Conservation (phyloP, 495 filamentous ascomycete genomes). For the Podospora anserina region DNA sequence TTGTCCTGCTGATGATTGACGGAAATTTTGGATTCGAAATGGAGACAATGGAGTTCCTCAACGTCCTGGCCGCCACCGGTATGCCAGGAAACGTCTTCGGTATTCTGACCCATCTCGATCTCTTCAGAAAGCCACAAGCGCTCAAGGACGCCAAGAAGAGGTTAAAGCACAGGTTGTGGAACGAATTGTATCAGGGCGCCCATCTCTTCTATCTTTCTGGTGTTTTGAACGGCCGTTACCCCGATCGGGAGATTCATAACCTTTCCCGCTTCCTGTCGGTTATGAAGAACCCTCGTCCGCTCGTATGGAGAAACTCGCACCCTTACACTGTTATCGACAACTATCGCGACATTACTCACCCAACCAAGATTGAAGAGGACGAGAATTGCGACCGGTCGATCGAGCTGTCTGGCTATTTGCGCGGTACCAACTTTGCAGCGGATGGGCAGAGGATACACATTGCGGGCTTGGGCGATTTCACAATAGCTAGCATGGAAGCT, state of each 20-base stretch:
- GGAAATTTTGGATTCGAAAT: conserved; percentile 99
- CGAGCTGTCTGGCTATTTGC: conserved; percentile 87
- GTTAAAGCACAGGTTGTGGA: conserved; percentile 94
- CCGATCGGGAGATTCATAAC: conserved; percentile 94
- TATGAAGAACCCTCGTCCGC: conserved; percentile 96
- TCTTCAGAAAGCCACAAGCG: conserved; percentile 88
- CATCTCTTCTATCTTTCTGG: conserved; percentile 96
- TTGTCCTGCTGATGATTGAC: conserved; percentile 95
- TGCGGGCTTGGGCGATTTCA: conserved; percentile 90
- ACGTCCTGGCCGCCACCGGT: conserved; percentile 80
- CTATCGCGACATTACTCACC: conserved; percentile 90
- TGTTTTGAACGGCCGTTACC: conserved; percentile 93
- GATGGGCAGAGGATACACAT: conserved; percentile 86
- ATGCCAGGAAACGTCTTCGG: conserved; percentile 99
- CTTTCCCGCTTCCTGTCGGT: conserved; percentile 89
- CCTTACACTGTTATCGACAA: conserved; percentile 91
- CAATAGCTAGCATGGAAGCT: conserved; percentile 76
- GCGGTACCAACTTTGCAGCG: conserved; percentile 92
- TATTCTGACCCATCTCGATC: conserved; percentile 90
- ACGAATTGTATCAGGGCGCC: conserved; percentile 90
- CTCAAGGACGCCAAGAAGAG: conserved; percentile 90
- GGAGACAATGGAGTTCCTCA: conserved; percentile 99
- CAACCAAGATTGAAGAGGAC: conserved; percentile 81
- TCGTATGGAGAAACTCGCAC: conserved; percentile 96
- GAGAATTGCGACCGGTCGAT: conserved; percentile 85